Evolutionary conservation across 768 basidiomycete species (phyloP).

Genomic region (Chiua virens): DNA sequence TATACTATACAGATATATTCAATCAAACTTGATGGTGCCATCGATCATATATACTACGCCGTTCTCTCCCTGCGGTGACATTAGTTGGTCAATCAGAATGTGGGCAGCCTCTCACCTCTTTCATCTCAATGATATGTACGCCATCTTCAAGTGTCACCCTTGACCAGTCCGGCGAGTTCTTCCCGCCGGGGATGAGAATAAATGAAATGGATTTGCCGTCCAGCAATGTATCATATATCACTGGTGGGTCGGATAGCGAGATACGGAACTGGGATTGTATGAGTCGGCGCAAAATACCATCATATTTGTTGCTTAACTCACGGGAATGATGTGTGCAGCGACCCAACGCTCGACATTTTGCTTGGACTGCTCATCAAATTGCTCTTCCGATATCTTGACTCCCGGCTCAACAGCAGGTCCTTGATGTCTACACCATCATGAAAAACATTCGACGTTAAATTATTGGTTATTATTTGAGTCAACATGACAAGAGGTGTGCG

Average conservation of each 20-base stretch:
- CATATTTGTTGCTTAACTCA: conserved; percentile 37
- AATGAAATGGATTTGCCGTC: conserved; percentile 60
- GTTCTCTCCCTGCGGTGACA: conserved; percentile 37
- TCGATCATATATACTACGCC: conserved; percentile 46
- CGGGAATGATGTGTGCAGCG: conserved; percentile 80
- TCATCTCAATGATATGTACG: conserved; percentile 55
- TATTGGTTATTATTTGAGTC: not conserved
- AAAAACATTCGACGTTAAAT: too few species aligned
- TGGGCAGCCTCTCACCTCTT: conserved; percentile 47
- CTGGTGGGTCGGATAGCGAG: conserved; percentile 36
- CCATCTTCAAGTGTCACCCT: conserved; percentile 56
- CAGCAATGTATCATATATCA: conserved; percentile 58
- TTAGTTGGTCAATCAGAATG: not conserved
- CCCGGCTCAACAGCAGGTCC: conserved; percentile 45
- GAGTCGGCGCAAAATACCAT: not conserved
- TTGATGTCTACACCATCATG: conserved; percentile 51
- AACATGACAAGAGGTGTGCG: conserved; percentile 31
- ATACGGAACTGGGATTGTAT: conserved; percentile 41
- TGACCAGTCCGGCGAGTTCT: conserved; percentile 53
- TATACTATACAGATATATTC: not conserved
- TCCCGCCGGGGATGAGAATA: conserved; percentile 32
- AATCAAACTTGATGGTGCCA: conserved; percentile 31
- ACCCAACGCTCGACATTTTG: conserved; percentile 80
- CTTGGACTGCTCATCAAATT: conserved; percentile 59
- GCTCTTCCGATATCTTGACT: conserved; percentile 61